Conservation (phyloP, 352 stramenopile species). For the Globisporangium alternatum region DNA sequence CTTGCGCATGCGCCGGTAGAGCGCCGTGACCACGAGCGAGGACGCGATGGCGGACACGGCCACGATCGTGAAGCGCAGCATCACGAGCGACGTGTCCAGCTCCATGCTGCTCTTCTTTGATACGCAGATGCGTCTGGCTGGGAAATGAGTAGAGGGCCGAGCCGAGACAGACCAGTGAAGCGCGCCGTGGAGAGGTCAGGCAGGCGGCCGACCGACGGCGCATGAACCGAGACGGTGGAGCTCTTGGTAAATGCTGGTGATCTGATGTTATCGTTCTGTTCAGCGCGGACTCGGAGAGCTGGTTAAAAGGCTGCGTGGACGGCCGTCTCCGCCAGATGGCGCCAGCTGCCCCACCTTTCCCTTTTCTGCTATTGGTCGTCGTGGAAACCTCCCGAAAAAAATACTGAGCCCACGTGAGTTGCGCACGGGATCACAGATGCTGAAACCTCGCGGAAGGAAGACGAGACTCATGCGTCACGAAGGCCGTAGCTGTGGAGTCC, state of each 20-base stretch:
- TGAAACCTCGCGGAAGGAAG: too few relatives aligned
- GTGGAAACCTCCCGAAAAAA: background rate
- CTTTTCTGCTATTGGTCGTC: background rate
- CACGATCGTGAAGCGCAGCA: slow-evolving; percentile 33
- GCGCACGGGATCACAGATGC: too few relatives aligned
- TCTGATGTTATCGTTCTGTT: background rate
- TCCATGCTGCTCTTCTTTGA: background rate
- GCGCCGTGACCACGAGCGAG: slow-evolving; percentile 33
- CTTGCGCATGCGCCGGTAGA: slow-evolving; percentile 49
- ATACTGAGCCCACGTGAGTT: too few relatives aligned
- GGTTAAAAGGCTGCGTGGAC: slow-evolving; percentile 4
- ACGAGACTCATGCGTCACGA: too few relatives aligned
- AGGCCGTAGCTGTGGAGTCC: too few relatives aligned
- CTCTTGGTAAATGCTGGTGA: background rate
- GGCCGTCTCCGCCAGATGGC: background rate
- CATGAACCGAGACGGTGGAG: slow-evolving; percentile 5
- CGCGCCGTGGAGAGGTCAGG: background rate
- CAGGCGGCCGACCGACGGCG: background rate
- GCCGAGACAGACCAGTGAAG: background rate
- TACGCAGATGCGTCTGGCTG: background rate
- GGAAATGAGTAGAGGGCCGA: background rate
- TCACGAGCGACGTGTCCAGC: slow-evolving; percentile 11
- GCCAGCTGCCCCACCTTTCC: slow-evolving; percentile 14
- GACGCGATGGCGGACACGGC: slow-evolving; percentile 32
- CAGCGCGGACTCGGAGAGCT: background rate